Percentiles rank a stretch among this genome's conserved stretches.
These are phyloP conservation scores for Thoreauomyces humboldtii DNA, from an alignment of 192 early-diverging fungal genomes.

Conservation along the genomic window DNA sequence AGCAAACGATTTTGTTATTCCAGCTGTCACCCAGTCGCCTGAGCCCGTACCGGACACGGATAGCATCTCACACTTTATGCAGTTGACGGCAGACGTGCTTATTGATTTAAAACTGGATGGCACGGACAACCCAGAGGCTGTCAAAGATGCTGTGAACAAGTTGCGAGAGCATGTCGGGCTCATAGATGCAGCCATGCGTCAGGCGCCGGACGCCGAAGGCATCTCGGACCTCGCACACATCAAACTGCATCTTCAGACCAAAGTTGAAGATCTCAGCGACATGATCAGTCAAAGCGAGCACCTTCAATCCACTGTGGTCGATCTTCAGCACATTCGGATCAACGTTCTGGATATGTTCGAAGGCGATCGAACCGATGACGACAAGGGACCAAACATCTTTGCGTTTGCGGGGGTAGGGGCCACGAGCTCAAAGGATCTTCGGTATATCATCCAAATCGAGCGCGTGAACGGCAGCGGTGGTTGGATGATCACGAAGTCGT, in stretches of 20 bases:
- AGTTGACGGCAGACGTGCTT: slow-evolving; percentile 6
- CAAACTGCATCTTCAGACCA: slow-evolving; percentile 35
- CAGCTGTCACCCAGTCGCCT: background rate
- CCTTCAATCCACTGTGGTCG: background rate
- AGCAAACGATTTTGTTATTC: background rate
- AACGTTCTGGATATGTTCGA: slow-evolving; percentile 17
- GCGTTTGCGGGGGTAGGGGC: background rate
- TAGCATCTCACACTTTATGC: background rate
- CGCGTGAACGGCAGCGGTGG: slow-evolving; percentile 11
- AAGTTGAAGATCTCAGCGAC: slow-evolving; percentile 31
- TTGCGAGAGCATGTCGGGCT: slow-evolving; percentile 12
- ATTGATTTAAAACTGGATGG: background rate
- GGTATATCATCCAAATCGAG: slow-evolving; percentile 12
- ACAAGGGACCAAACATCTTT: slow-evolving; percentile 1
- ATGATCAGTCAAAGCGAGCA: slow-evolving; percentile 17
- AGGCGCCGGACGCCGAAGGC: slow-evolving; percentile 3
- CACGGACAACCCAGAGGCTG: background rate
- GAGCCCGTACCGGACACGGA: background rate
- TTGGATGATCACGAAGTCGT: slow-evolving; percentile 34
- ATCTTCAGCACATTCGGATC: slow-evolving; percentile 11
- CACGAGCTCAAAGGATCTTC: background rate
- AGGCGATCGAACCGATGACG: background rate
- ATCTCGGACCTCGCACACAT: slow-evolving; percentile 24
- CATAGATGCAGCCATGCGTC: slow-evolving; percentile 19
- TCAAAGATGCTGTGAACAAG: background rate